These are phyloP conservation scores for Backusella parvicylindrica DNA, from an alignment of 192 early-diverging fungal species.

Conservation along the genomic window DNA sequence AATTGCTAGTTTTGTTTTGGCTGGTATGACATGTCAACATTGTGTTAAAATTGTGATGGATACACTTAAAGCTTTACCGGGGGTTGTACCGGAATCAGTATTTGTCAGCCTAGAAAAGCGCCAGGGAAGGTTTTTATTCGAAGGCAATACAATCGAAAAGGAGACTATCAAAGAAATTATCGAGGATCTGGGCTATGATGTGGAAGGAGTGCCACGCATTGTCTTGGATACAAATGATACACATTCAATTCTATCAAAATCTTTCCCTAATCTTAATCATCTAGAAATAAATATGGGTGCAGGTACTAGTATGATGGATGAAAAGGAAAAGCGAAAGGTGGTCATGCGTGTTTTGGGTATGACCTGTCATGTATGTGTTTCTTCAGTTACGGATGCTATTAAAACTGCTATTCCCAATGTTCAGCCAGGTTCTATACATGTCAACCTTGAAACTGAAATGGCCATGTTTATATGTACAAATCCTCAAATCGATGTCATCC, in stretches of 20 bases:
- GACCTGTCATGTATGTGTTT: slow-evolving; percentile 85
- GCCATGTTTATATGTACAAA: slow-evolving; percentile 25
- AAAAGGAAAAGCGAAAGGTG: slow-evolving; percentile 4
- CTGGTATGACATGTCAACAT: slow-evolving; percentile 85
- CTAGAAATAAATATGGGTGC: not conserved
- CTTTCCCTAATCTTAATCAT: not conserved
- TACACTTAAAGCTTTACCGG: slow-evolving; percentile 42
- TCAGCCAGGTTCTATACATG: slow-evolving; percentile 42
- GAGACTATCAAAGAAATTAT: slow-evolving; percentile 51
- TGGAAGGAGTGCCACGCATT: slow-evolving; percentile 17
- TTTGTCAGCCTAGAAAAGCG: slow-evolving; percentile 66
- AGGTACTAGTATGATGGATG: not conserved
- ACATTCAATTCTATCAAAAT: not conserved
- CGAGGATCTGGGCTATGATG: slow-evolving; percentile 76
- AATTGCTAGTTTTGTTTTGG: slow-evolving; percentile 28
- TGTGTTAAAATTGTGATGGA: slow-evolving; percentile 74
- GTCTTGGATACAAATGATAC: not conserved
- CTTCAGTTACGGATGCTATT: slow-evolving; percentile 57
- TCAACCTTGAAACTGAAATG: slow-evolving; percentile 35
- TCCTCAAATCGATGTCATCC: slow-evolving; percentile 14
- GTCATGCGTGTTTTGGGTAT: slow-evolving; percentile 61
- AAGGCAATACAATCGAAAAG: slow-evolving; percentile 19
- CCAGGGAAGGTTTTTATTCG: slow-evolving; percentile 54
- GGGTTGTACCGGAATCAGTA: slow-evolving; percentile 52
- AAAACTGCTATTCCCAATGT: slow-evolving; percentile 43